These are phyloP conservation scores for Verticillium nubilum DNA, from an alignment of 2,329 filamentous ascomycete genomes.

Conservation along the genomic window DNA sequence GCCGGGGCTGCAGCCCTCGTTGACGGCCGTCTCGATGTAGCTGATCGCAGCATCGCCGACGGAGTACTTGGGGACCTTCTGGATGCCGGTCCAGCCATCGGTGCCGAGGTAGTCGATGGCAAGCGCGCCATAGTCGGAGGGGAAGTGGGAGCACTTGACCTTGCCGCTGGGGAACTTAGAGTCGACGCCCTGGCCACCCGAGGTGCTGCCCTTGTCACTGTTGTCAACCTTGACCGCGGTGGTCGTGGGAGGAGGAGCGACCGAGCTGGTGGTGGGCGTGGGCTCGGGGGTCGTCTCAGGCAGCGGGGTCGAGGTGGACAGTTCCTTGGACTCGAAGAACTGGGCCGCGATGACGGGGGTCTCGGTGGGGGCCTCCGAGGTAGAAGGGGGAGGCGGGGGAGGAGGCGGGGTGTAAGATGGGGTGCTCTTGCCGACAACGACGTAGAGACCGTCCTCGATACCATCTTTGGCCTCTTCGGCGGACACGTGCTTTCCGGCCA, in stretches of 20 bases:
- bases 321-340: conserved; percentile 44
- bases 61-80: conserved; percentile 52
- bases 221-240: conserved; percentile 16
- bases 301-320: conserved; percentile 23
- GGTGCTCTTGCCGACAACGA: conserved; percentile 54
- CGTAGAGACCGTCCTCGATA: conserved; percentile 65
- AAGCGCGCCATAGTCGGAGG: conserved; percentile 74
- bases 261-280: conserved; percentile 16
- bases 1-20: conserved; percentile 55
- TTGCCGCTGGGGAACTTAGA: conserved; percentile 70
- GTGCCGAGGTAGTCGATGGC: conserved; percentile 62
- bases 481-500: conserved; percentile 59
- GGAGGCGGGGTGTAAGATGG: conserved; percentile 45
- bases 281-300: conserved; percentile 21
- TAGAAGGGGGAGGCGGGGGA: conserved; percentile 29
- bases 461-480: conserved; percentile 64
- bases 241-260: conserved; percentile 16
- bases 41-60: conserved; percentile 48
- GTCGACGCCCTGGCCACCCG: conserved; percentile 49
- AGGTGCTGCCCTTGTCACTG: conserved; percentile 15
- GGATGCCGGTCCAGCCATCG: conserved; percentile 75
- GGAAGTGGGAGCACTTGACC: conserved; percentile 68
- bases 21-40: conserved; percentile 59
- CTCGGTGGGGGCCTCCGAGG: conserved; percentile 26
- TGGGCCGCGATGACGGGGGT: conserved; percentile 32